These are phyloP conservation scores for Nakaseomyces bracarensis DNA, from an alignment of 1,139 yeast genomes.

Conservation along the genomic window DNA sequence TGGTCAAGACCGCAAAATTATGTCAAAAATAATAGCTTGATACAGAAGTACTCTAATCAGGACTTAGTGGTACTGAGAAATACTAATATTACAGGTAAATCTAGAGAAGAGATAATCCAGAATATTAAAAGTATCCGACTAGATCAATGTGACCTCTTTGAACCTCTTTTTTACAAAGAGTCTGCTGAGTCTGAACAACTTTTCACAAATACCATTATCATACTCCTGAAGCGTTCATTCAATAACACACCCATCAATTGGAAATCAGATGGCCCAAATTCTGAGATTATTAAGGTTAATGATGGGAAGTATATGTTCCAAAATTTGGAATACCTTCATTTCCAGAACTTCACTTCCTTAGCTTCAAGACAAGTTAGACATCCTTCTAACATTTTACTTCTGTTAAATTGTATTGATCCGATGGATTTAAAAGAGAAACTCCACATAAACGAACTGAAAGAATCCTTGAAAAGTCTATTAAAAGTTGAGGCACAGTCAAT, in stretches of 20 bases:
- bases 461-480: conserved; percentile 46
- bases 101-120: conserved; percentile 1
- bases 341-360: conserved; percentile 27
- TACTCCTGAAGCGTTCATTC: conserved; percentile 7
- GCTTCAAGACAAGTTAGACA: conserved; percentile 15
- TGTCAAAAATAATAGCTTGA: neutral
- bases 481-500: conserved; percentile 41
- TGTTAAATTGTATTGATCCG: conserved; percentile 58
- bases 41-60: neutral
- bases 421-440: conserved; percentile 51
- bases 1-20: conserved; percentile 2
- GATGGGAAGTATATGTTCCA: conserved; percentile 17
- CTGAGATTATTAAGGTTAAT: conserved; percentile 18
- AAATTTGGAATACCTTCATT: conserved; percentile 23
- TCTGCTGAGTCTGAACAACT: conserved; percentile 7
- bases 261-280: conserved; percentile 15
- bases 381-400: conserved; percentile 49
- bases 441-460: conserved; percentile 42
- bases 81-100: neutral
- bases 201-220: conserved; percentile 9
- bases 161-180: conserved; percentile 6
- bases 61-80: neutral
- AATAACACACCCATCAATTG: conserved; percentile 6
- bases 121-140: neutral
- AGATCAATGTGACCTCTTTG: conserved; percentile 11